Evolutionary conservation across 2,329 filamentous ascomycete genomes (phyloP), one percentile per base, ranked within the genome.

Genomic region (Penicillium sp.): DNA sequence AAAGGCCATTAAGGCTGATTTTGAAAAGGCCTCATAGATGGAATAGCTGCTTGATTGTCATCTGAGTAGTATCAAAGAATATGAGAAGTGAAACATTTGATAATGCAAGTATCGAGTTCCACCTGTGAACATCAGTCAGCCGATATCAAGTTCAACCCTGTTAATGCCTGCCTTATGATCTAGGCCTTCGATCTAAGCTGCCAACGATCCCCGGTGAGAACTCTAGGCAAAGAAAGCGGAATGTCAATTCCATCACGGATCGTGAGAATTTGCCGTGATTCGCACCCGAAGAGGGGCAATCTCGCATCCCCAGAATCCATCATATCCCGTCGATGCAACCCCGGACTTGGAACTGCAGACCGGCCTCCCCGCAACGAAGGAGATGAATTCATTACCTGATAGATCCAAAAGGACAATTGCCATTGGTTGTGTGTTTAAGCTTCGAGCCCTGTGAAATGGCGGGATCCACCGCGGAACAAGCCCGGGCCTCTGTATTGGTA

Each of bases 391-490:
- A 31, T 43, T 39, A 50, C 29, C 29, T 31, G 5, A 31, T 31
- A 31, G 13, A 5, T 5, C 13, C 5, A 31, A 31, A 9, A 29
- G 13, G 21, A 2, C n/a, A 3, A 41, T 16, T 10, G 10, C 8
- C 21, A 50, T 59, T 53, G 59, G 54, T 51, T 19, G 29, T 47
- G n/a, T n/a, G 11, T 31, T 10, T 47, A 48, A 43, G 52, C 22
- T 39, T 49, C 35, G 29, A 35, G 19, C 46, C 21, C n/a, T 31
- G 29, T 51, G 24, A 22, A 22, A 53, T 31, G 29, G 29, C 29
- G 22, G 7, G n/a, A 21, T 48, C 61, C 56, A 59, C 58, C 1
- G 56, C 58, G 56, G 60, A 63, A 63, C 46, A 11, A 5, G 4
- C 29, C 29, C 56, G 53, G 29, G 26, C 13, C 11, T 52, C 52